These are phyloP conservation scores for Vickermania ingenoplastis DNA, from an alignment of 208 protist genomes.

Conservation along the genomic window DNA sequence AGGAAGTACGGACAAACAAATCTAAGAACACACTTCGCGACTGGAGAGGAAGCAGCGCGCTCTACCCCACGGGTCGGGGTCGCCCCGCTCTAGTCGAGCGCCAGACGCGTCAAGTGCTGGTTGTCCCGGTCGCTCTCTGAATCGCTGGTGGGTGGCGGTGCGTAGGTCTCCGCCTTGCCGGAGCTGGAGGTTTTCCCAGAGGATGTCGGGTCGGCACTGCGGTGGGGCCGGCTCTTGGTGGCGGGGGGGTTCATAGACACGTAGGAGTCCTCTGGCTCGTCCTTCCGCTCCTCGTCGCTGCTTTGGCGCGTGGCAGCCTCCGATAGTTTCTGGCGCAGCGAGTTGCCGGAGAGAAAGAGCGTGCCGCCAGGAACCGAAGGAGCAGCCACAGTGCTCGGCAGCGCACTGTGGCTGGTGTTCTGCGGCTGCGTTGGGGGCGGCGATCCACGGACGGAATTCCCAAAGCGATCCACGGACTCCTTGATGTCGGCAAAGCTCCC, in stretches of 20 bases:
- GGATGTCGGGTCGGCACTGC: neutral
- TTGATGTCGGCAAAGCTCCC: neutral
- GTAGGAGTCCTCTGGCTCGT: neutral
- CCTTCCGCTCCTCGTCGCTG: neutral
- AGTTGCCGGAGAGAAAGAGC: neutral
- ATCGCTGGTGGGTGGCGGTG: conserved; percentile 56
- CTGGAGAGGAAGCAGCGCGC: no score
- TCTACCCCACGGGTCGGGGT: neutral
- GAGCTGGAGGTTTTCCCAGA: no score
- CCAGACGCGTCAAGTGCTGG: conserved; percentile 48
- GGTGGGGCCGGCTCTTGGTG: neutral
- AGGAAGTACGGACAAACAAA: neutral
- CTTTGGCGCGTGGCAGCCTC: neutral
- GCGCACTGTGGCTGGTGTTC: neutral
- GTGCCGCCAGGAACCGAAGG: neutral
- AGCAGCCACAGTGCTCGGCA: neutral
- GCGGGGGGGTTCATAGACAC: neutral
- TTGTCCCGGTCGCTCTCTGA: conserved; percentile 72
- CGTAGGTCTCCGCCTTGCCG: conserved; percentile 15
- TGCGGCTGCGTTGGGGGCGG: neutral
- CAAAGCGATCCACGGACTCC: neutral
- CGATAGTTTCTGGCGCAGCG: neutral
- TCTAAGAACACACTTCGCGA: neutral
- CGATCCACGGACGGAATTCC: neutral
- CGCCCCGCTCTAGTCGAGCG: conserved; percentile 32